phyloP scores from a whole-genome alignment of 345 rosid species.

The Salix purpurea region DNA sequence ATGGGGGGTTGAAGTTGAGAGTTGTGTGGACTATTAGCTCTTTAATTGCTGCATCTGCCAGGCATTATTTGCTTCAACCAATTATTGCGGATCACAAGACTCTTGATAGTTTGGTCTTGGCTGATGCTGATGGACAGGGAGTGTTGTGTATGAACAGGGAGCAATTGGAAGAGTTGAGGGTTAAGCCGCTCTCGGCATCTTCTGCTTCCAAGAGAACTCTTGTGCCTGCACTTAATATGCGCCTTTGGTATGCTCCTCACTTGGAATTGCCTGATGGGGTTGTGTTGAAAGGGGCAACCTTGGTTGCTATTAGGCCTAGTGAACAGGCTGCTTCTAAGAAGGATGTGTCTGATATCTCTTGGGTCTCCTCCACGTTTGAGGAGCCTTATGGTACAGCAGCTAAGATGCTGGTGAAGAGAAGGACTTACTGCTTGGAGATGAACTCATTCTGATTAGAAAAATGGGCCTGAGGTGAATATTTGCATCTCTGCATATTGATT shows the following conservation, averaged over 20 bases:
- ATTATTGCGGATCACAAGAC: conserved; percentile 86
- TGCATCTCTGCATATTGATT: background rate
- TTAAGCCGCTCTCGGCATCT: conserved; percentile 85
- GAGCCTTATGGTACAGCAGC: conserved; percentile 87
- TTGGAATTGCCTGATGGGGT: conserved; percentile 79
- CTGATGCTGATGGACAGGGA: conserved; percentile 89
- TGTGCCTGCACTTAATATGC: conserved; percentile 89
- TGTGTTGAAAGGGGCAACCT: conserved; percentile 81
- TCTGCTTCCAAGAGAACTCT: conserved; percentile 92
- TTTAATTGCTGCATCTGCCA: conserved; percentile 84
- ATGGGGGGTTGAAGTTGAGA: conserved; percentile 82
- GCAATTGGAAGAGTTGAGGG: conserved; percentile 86
- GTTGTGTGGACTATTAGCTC: conserved; percentile 99
- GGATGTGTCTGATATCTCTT: conserved; percentile 64
- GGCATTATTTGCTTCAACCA: conserved; percentile 86
- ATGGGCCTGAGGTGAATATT: conserved; percentile 26
- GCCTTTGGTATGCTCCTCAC: conserved; percentile 90
- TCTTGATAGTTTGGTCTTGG: conserved; percentile 70
- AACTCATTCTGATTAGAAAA: conserved; percentile 63
- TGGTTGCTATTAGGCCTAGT: conserved; percentile 91
- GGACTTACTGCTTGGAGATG: conserved; percentile 96
- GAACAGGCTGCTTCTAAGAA: conserved; percentile 54
- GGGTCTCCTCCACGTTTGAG: conserved; percentile 78
- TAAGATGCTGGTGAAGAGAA: conserved; percentile 82
- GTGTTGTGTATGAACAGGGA: conserved; percentile 85